Percentiles rank a stretch among this genome's conserved stretches.
phyloP scores from a whole-genome alignment of 2,329 filamentous ascomycete genomes.

The Chaetothyriales sp. region DNA sequence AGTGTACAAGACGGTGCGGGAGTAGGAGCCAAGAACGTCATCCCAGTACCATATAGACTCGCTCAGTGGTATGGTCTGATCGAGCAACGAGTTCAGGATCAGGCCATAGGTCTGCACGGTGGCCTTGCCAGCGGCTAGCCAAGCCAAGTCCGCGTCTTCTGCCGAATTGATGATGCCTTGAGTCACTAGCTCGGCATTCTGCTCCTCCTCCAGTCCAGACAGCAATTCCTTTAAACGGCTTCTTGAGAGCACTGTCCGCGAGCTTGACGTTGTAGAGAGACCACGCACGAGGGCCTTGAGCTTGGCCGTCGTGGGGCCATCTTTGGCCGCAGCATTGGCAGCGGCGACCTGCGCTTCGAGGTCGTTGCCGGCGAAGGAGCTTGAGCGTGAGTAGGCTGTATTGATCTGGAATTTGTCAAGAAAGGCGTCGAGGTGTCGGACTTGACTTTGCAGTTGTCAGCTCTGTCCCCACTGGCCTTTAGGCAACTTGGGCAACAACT shows the following conservation, averaged over 20 bases:
- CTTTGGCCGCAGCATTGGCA: constrained; percentile 2
- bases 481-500: no score
- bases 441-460: constrained; percentile 31
- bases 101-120: constrained; percentile 81
- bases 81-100: constrained; percentile 61
- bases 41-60: constrained; percentile 96
- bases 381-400: constrained; percentile 12
- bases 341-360: constrained; percentile 9
- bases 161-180: constrained; percentile 13
- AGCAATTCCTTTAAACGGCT: constrained; percentile 50
- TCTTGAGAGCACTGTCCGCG: constrained; percentile 47
- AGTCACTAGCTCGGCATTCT: constrained; percentile 13
- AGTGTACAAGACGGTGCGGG: constrained; percentile 68
- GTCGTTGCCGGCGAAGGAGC: constrained; percentile 9
- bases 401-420: constrained; percentile 44
- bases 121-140: constrained; percentile 82
- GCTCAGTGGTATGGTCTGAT: constrained; percentile 68
- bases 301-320: constrained; percentile 13
- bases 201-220: constrained; percentile 38
- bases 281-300: constrained; percentile 56
- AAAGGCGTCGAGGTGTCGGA: constrained; percentile 44
- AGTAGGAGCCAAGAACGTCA: constrained; percentile 64
- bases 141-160: constrained; percentile 58
- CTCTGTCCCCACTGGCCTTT: not conserved
- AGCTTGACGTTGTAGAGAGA: constrained; percentile 55